Evolutionary conservation across 768 basidiomycete genomes (phyloP).

Genomic region (Phaeolepiota aurea): DNA sequence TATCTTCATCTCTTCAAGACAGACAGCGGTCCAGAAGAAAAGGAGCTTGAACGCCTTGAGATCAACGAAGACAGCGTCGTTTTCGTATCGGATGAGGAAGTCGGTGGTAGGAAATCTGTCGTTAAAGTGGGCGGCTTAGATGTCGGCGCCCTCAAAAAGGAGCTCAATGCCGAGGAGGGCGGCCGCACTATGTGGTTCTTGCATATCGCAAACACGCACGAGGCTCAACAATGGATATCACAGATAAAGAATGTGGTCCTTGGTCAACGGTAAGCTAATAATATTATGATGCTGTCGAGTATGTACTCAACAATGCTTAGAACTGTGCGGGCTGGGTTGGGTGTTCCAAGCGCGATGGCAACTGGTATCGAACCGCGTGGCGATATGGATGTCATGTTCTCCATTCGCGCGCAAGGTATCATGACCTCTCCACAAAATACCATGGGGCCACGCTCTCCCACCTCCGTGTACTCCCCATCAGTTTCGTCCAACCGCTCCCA

Average conservation of each 20-base stretch:
- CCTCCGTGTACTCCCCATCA: conserved; percentile 17
- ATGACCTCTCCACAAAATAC: conserved; percentile 24
- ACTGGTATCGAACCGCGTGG: conserved; percentile 62
- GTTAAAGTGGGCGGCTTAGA: conserved; percentile 64
- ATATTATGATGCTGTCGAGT: background rate
- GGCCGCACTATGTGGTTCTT: conserved; percentile 62
- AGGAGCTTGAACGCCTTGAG: conserved; percentile 65
- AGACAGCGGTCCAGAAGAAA: conserved; percentile 45
- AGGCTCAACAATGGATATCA: conserved; percentile 71
- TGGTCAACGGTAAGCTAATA: conserved; percentile 48
- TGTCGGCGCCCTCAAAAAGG: conserved; percentile 38
- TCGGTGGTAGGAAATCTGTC: conserved; percentile 39
- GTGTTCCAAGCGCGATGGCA: conserved; percentile 30
- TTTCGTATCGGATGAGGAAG: conserved; percentile 58
- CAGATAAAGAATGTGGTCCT: conserved; percentile 67
- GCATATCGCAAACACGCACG: conserved; percentile 50
- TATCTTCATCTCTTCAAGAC: conserved; percentile 75
- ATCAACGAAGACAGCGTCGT: conserved; percentile 74
- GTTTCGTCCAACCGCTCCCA: too few species aligned
- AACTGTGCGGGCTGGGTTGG: conserved; percentile 61
- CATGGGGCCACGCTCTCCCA: conserved; percentile 10
- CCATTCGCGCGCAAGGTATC: conserved; percentile 65
- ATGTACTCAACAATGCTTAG: conserved; percentile 24
- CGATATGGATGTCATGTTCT: conserved; percentile 79
- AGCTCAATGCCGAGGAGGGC: conserved; percentile 36